Evolutionary conservation across 2,329 filamentous ascomycete genomes (phyloP), one percentile per base, ranked within the genome.

Genomic region (Malbranchea zuffiana): DNA sequence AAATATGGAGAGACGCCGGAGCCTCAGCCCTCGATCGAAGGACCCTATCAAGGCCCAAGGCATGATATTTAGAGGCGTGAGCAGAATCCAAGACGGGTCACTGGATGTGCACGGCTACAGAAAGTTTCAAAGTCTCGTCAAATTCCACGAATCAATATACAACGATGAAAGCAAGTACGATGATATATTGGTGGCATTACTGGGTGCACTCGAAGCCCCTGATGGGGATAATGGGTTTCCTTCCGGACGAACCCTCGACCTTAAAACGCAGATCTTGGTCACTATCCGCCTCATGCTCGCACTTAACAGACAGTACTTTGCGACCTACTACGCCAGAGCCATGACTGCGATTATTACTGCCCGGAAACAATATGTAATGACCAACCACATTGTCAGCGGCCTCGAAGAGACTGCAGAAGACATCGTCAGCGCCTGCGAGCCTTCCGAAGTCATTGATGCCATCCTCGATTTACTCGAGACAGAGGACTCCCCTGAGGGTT

Each of bases 21-120:
- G 56, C 43, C 54, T 56, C 10, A 60, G 53, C 39, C 58, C 56
- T 17, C 52, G 57, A 20, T 61, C 59, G 1, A 60, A 60, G 28
- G 59, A 63, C 37, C 53, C 54, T 8, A 45, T 32, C 4, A 55
- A 57, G 40, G 59, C 59, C 4, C 49, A 47, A 29, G 54, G 59
- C 29, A 60, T 62, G 50, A 51, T 65, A 13, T 51, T 50, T 29
- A 61, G 57, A 32, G 60, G 53, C 1, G 54, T 62, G 8, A 44
- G 45, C 27, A 54, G 55, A 18, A 61, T 65, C 19, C 48, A 46
- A 13, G 49, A 54, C 0, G 52, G 53, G 17, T 50, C 47, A 2
- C 55, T 65, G 43, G 61, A 63, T 35, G 56, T 62, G 13, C 55
- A 56, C 25, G 61, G 59, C 17, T 64, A 63, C 40, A 55, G 61